Percentiles rank a stretch among this genome's conserved stretches.
These are phyloP conservation scores for Claviceps arundinis DNA, from an alignment of 2,329 filamentous ascomycete genomes.

Conservation along the genomic window DNA sequence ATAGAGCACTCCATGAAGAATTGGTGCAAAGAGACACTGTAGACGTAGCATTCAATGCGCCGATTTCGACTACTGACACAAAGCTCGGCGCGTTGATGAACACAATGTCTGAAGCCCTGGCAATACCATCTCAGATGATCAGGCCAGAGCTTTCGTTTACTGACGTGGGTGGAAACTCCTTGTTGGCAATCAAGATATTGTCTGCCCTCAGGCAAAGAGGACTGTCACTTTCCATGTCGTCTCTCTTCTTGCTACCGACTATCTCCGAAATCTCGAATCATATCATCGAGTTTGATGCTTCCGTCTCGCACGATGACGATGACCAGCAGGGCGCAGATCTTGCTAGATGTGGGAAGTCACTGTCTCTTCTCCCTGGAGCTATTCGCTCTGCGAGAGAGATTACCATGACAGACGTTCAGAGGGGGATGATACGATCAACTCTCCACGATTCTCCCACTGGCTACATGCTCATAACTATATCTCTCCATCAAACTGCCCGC, in stretches of 20 bases:
- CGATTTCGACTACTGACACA: background rate
- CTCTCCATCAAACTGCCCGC: background rate
- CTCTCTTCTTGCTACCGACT: background rate
- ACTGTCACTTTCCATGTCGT: background rate
- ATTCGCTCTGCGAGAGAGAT: background rate
- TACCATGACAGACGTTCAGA: background rate
- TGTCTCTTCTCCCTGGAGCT: background rate
- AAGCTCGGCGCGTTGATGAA: background rate
- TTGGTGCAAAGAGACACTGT: background rate
- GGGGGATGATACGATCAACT: background rate
- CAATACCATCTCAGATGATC: background rate
- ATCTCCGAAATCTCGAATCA: background rate
- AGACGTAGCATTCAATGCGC: background rate
- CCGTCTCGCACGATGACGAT: background rate
- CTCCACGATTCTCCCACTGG: background rate
- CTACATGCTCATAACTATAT: background rate
- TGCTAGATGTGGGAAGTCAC: background rate
- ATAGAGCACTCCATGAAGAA: background rate
- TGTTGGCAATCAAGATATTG: background rate
- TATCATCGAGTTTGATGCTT: background rate
- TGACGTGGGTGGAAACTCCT: background rate
- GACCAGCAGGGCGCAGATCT: background rate
- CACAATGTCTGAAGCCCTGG: background rate
- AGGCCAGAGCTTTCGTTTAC: background rate
- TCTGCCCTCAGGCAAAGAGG: background rate